Percentiles rank a stretch among this genome's conserved stretches.
These are phyloP conservation scores for Leccinellum luteum DNA, from an alignment of 768 basidiomycete species.

Conservation along the genomic window DNA sequence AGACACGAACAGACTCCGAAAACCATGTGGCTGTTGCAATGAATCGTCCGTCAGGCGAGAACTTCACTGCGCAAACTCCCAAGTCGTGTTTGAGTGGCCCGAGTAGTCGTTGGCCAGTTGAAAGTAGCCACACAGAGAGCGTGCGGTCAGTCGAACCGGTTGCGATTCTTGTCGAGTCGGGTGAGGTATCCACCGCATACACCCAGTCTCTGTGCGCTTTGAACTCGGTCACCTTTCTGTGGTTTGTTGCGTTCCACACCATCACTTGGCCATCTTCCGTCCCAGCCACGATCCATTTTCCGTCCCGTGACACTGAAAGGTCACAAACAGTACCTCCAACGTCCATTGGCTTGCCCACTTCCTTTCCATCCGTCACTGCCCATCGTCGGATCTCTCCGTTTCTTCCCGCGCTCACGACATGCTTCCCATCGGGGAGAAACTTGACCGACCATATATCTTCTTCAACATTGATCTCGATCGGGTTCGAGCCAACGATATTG, in stretches of 20 bases:
- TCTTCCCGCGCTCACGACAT: too few relatives aligned
- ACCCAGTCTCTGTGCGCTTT: neutral
- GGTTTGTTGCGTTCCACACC: neutral
- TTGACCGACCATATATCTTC: too few relatives aligned
- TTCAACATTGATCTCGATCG: too few relatives aligned
- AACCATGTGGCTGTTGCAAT: neutral
- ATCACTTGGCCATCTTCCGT: neutral
- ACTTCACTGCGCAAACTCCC: neutral
- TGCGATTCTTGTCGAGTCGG: neutral
- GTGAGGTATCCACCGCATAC: neutral
- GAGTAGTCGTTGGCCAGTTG: neutral
- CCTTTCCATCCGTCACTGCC: neutral
- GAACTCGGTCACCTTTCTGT: neutral
- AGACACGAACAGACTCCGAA: neutral
- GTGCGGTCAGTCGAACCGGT: neutral
- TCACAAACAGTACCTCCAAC: neutral
- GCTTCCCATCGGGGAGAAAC: too few relatives aligned
- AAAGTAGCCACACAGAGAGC: neutral
- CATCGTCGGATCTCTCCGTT: neutral
- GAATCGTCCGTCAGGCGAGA: neutral
- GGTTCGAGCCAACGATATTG: too few relatives aligned
- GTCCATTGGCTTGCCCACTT: neutral
- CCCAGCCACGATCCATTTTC: neutral
- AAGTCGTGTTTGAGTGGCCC: neutral
- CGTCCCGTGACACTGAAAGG: neutral